Evolutionary conservation across 2,329 filamentous ascomycete species (phyloP).

Genomic region (Cordyceps militaris): DNA sequence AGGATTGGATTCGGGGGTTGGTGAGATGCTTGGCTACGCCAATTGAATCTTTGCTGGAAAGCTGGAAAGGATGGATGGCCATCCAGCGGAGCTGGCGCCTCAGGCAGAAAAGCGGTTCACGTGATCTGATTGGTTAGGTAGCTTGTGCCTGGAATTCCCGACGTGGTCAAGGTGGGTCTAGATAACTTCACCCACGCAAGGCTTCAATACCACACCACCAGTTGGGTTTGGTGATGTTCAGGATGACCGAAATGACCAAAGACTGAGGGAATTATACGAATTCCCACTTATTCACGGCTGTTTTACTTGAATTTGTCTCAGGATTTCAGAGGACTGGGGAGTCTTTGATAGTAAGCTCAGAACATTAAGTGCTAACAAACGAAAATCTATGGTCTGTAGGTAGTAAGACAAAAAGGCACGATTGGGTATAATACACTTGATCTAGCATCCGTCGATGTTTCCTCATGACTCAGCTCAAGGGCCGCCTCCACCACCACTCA

Average conservation of each 20-base stretch:
- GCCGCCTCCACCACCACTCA: constrained; percentile 26
- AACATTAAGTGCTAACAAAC: not conserved
- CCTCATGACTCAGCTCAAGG: not conserved
- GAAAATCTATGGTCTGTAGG: not conserved
- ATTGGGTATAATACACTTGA: not conserved
- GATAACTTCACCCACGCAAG: not conserved
- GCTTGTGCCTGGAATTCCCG: constrained; percentile 1
- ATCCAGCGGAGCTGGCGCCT: constrained; percentile 23
- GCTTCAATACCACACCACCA: not conserved
- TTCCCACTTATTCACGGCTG: too few relatives aligned
- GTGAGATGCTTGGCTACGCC: constrained; percentile 25
- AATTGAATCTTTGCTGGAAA: constrained; percentile 29
- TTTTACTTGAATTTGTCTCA: too few relatives aligned
- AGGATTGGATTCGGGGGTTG: constrained; percentile 19
- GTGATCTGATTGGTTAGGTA: constrained; percentile 13
- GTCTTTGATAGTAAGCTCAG: too few relatives aligned
- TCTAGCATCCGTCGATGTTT: not conserved
- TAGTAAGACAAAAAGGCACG: not conserved
- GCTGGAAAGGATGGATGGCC: too few relatives aligned
- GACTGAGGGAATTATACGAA: too few relatives aligned
- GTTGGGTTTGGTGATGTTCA: too few relatives aligned
- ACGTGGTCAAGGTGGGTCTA: not conserved
- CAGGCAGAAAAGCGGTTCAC: constrained; percentile 22
- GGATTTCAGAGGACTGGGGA: too few relatives aligned
- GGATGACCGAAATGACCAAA: too few relatives aligned